A percentile compares a stretch with the other conserved stretches of the same genome.
Conservation (phyloP, 257 asterid species). For the Forsythia suspensa region DNA sequence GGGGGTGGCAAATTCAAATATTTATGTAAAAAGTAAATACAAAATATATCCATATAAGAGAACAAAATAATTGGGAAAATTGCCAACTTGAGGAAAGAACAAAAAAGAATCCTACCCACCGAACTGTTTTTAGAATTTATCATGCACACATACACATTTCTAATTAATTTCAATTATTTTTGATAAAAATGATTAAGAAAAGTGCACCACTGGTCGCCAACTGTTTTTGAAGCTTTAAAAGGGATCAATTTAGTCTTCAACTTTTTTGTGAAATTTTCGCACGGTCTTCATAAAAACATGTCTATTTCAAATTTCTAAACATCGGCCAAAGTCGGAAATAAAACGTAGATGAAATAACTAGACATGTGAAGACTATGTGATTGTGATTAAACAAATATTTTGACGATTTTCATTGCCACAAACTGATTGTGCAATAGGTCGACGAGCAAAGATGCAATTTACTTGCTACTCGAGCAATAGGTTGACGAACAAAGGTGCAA, state of each 20-base stretch:
- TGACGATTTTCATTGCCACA: not conserved
- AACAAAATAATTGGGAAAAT: constrained; percentile 20
- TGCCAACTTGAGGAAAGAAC: constrained; percentile 16
- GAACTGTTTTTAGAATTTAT: not conserved
- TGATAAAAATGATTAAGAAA: not conserved
- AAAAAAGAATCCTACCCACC: constrained; percentile 7
- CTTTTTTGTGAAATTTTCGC: no score
- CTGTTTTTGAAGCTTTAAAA: not conserved
- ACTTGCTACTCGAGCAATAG: not conserved
- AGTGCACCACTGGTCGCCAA: not conserved
- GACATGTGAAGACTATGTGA: not conserved
- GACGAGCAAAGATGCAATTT: not conserved
- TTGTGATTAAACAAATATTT: not conserved
- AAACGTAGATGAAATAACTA: no score
- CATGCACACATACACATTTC: not conserved
- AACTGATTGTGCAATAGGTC: not conserved
- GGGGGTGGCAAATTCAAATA: not conserved
- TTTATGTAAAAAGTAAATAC: no score
- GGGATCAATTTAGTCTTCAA: not conserved
- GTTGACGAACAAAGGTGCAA: not conserved
- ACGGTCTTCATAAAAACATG: no score
- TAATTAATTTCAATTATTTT: not conserved
- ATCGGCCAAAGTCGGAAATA: no score
- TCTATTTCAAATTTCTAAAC: no score
- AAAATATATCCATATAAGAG: constrained; percentile 3